Conservation (phyloP, 352 stramenopile species). For the Phytophthora vignae region DNA sequence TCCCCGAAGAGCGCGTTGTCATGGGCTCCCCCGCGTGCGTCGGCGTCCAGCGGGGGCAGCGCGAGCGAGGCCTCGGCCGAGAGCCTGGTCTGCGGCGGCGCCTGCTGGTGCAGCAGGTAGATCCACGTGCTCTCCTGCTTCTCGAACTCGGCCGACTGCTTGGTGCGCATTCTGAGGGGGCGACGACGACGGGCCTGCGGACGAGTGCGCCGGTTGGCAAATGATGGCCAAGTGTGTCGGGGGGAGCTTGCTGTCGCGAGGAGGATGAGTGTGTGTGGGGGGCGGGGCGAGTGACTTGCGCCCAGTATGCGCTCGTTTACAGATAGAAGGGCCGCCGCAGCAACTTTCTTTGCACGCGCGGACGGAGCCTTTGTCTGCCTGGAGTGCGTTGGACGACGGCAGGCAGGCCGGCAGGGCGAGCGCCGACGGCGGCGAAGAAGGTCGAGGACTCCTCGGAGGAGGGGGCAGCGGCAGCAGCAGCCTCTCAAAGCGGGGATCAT, state of each 20-base stretch:
- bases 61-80: conserved; percentile 24
- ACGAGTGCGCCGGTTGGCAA: conserved; percentile 30
- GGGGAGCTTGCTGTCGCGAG: background rate
- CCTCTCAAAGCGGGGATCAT: background rate
- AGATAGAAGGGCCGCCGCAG: conserved; percentile 16
- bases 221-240: conserved; percentile 24
- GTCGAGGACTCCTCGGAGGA: no score
- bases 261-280: conserved; percentile 30
- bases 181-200: conserved; percentile 5
- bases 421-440: background rate
- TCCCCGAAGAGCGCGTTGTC: conserved; percentile 26
- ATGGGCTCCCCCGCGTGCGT: background rate
- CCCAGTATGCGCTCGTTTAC: conserved; percentile 37
- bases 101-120: conserved; percentile 63
- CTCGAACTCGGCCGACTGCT: conserved; percentile 56
- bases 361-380: conserved; percentile 9
- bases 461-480: background rate
- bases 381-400: conserved; percentile 1
- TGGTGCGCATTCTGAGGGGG: conserved; percentile 44
- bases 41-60: conserved; percentile 19
- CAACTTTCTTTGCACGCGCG: conserved; percentile 30
- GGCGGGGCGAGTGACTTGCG: conserved; percentile 10
- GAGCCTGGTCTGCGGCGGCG: conserved; percentile 44
- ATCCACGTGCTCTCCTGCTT: conserved; percentile 63
- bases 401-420: no score